Conservation (phyloP, 1,284 basidiomycete genomes). For the Austropuccinia psidii region DNA sequence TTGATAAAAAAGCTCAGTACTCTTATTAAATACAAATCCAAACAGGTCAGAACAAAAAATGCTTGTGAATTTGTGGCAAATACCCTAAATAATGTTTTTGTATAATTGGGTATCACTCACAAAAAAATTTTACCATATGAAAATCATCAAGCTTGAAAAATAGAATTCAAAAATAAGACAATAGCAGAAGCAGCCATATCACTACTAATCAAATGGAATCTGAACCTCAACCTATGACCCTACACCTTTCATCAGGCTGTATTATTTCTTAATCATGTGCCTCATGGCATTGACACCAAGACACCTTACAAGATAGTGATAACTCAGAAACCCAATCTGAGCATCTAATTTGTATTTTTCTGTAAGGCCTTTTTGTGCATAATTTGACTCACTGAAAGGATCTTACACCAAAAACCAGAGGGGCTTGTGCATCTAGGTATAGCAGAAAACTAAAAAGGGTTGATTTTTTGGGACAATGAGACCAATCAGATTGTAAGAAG, state of each 20-base stretch:
- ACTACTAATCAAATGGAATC: background rate
- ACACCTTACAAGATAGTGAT: background rate
- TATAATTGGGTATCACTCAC: background rate
- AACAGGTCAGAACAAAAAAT: too few species aligned
- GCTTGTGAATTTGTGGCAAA: too few species aligned
- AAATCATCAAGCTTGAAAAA: background rate
- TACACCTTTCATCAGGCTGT: background rate
- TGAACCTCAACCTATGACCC: background rate
- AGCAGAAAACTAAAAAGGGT: background rate
- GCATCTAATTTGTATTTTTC: background rate
- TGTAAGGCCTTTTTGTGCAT: conserved; percentile 1
- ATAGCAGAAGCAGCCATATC: background rate
- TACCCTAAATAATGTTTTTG: background rate
- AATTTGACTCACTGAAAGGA: background rate
- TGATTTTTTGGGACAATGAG: background rate
- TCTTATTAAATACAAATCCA: background rate
- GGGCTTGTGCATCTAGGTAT: background rate
- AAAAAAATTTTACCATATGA: background rate
- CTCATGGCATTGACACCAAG: background rate
- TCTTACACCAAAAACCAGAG: background rate
- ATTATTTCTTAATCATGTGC: background rate
- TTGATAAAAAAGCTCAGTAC: background rate
- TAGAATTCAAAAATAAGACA: background rate
- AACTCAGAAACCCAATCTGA: background rate
- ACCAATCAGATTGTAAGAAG: background rate